Evolutionary conservation across 2,329 filamentous ascomycete species (phyloP).

Genomic region (Achaetomium macrosporum): DNA sequence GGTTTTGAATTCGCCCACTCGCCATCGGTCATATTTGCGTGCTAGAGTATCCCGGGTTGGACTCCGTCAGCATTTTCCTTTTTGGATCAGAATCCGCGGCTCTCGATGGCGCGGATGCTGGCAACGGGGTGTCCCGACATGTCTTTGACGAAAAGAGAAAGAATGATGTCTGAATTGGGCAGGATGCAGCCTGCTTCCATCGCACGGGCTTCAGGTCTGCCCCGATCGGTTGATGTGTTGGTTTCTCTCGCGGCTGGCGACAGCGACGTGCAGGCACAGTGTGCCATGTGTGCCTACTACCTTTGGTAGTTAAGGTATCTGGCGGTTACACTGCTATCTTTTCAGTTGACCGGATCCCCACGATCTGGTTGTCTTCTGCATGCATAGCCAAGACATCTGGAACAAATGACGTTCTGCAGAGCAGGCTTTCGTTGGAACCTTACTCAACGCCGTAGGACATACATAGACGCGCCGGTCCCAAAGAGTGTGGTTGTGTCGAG

Average conservation of each 20-base stretch:
- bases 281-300: not conserved
- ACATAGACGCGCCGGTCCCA: too few relatives aligned
- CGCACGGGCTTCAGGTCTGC: not conserved
- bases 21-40: slow-evolving; percentile 20
- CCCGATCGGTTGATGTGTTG: not conserved
- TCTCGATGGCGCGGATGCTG: slow-evolving; percentile 9
- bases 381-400: too few relatives aligned
- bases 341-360: too few relatives aligned
- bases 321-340: too few relatives aligned
- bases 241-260: not conserved
- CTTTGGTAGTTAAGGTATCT: too few relatives aligned
- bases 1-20: slow-evolving; percentile 15
- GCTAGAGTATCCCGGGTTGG: slow-evolving; percentile 14
- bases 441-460: too few relatives aligned
- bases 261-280: not conserved
- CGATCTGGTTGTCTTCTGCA: too few relatives aligned
- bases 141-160: not conserved
- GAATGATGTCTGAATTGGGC: not conserved
- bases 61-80: slow-evolving; percentile 2
- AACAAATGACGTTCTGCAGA: too few relatives aligned
- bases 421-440: too few relatives aligned
- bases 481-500: too few relatives aligned
- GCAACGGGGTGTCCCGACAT: slow-evolving; percentile 15
- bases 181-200: not conserved
- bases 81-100: slow-evolving; percentile 6